Percentiles rank a stretch among this genome's conserved stretches.
These are phyloP conservation scores for Marsdenia floribunda DNA, from an alignment of 257 asterid species.

Conservation along the genomic window DNA sequence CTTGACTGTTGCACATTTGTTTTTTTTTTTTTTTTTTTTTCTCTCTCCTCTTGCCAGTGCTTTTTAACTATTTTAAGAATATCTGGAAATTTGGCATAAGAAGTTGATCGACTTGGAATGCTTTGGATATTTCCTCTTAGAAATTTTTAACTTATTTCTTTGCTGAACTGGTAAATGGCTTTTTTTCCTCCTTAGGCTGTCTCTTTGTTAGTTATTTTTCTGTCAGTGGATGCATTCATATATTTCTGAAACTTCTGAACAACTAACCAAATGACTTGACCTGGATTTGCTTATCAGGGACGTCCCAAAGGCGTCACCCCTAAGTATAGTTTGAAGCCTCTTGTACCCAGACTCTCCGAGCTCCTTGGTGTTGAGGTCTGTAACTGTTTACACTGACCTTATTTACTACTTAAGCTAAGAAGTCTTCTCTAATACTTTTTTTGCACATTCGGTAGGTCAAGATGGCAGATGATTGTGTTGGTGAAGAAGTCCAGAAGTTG, in stretches of 20 bases:
- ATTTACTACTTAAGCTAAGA: background rate
- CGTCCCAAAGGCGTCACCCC: constrained; percentile 94
- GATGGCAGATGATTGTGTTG: constrained; percentile 77
- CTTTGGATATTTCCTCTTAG: background rate
- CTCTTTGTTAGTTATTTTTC: background rate
- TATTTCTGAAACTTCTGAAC: background rate
- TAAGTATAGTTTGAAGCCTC: constrained; percentile 94
- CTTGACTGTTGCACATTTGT: background rate
- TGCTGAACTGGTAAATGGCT: background rate
- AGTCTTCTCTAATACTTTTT: background rate
- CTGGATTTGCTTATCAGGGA: constrained; percentile 44
- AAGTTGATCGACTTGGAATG: background rate
- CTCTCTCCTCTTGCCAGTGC: background rate
- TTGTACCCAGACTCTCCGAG: constrained; percentile 73
- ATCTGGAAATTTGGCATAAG: background rate
- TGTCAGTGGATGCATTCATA: background rate
- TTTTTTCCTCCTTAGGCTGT: background rate
- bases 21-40: too few relatives aligned
- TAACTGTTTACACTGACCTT: background rate
- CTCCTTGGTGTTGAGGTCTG: constrained; percentile 71
- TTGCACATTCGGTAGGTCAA: constrained; percentile 43
- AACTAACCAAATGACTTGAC: background rate
- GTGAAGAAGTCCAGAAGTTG: constrained; percentile 71
- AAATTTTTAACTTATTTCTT: background rate
- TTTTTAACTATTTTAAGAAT: background rate